Base-by-base conservation (phyloP, 352 stramenopile genomes). In the Phytophthora cryptogea region DNA sequence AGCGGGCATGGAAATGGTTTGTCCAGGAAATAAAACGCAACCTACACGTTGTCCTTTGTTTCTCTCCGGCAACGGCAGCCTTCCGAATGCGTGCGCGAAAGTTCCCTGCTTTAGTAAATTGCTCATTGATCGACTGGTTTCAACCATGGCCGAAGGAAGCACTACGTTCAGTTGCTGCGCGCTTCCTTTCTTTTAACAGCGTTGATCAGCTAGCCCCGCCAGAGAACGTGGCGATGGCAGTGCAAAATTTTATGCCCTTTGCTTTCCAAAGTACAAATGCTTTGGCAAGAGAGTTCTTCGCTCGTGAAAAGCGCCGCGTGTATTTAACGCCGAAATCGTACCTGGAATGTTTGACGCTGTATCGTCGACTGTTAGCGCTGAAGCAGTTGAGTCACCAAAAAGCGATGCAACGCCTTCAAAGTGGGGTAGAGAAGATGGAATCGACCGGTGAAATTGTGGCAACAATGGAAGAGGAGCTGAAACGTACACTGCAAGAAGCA, bases 311-410 rank as follows among this genome's bases (percentile, higher is more conserved):
- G 17, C 81, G 94, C 1, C 68, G 75, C 39, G 89, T 98, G 28
- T 98, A 98, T 66, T 95, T 89, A 0, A 98, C 94, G 7, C 92
- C 94, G 3, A 98, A 98, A 54, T 96, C 88, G 23, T 98, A 96
- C 54, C 68, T 98, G 2, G 91, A 98, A 66, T 94, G 95, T 46
- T 76, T 98, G 7, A 77, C 88, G 9, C 68, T 98, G 13, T 98
- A 95, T 57, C 80, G 80, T 8, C 65, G 74, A 11, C 60, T 98
- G 1, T 70, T 98, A 2, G 27, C 71, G 2, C 81, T 84, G 33
- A 89, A 96, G 47, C 79, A 94, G 14, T 48, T 55, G 56, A 45
- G 26, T 17, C 62, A 94, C 66, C 62, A 75, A 52, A 63, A 80
- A 32, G 88, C 80, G 0, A 96, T 96, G 53, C 55, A 74, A 49